These are phyloP conservation scores for Candida easanensis DNA, from an alignment of 805 yeast species.

Conservation along the genomic window DNA sequence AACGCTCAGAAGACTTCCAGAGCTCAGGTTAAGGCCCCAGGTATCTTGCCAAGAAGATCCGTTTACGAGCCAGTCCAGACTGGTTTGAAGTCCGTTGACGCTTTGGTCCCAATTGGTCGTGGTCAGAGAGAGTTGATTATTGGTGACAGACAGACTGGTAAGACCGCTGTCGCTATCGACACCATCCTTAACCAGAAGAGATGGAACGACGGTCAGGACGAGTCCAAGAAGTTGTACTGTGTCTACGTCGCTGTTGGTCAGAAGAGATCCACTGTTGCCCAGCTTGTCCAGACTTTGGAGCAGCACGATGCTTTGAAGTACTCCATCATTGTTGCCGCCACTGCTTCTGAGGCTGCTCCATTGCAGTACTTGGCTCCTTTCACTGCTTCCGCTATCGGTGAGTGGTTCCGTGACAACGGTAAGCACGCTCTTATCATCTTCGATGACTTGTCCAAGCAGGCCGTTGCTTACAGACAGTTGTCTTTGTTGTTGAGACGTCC, in stretches of 20 bases:
- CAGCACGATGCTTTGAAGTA: slow-evolving; percentile 97
- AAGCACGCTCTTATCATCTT: slow-evolving; percentile 94
- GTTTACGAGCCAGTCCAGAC: slow-evolving; percentile 99
- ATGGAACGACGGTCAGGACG: slow-evolving; percentile 95
- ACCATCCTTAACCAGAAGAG: slow-evolving; percentile 98
- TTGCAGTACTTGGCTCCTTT: slow-evolving; percentile 99
- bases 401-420: slow-evolving; percentile 99
- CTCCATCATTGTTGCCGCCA: slow-evolving; percentile 97
- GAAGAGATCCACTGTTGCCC: slow-evolving; percentile 99
- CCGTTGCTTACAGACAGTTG: slow-evolving; percentile 99
- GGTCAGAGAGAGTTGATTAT: slow-evolving; percentile 99
- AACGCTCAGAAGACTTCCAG: slow-evolving; percentile 79
- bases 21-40: slow-evolving; percentile 99
- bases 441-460: slow-evolving; percentile 99
- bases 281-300: slow-evolving; percentile 98
- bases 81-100: slow-evolving; percentile 98
- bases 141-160: slow-evolving; percentile 99
- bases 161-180: slow-evolving; percentile 98
- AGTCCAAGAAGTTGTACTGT: slow-evolving; percentile 98
- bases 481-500: slow-evolving; percentile 79
- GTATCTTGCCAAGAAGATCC: slow-evolving; percentile 98
- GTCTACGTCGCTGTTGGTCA: slow-evolving; percentile 99
- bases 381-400: slow-evolving; percentile 99
- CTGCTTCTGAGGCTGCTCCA: slow-evolving; percentile 99
- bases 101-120: slow-evolving; percentile 99